Evolutionary conservation across 2,329 filamentous ascomycete species (phyloP).

Genomic region (Xylariales sp.): DNA sequence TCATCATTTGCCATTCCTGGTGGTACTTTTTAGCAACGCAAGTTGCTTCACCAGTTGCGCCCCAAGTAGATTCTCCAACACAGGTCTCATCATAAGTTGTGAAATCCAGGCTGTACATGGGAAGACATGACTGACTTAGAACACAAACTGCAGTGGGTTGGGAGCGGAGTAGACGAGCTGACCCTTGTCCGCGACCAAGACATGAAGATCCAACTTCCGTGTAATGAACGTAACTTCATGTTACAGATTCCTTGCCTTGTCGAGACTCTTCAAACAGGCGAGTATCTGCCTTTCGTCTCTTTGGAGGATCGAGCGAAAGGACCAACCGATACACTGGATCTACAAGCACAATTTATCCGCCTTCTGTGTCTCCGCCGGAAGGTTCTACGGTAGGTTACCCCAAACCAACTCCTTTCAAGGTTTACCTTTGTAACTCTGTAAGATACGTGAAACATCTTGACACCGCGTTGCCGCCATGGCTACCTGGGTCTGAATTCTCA

Average conservation of each 20-base stretch:
- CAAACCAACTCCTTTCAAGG: background rate
- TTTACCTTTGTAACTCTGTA: background rate
- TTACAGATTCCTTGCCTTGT: slow-evolving; percentile 12
- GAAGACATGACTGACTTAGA: too few species aligned
- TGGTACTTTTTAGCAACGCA: too few species aligned
- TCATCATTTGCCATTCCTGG: too few species aligned
- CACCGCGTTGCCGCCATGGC: slow-evolving; percentile 6
- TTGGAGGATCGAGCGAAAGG: slow-evolving; percentile 7
- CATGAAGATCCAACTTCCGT: slow-evolving; percentile 20
- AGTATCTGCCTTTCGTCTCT: slow-evolving; percentile 9
- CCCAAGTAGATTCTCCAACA: too few species aligned
- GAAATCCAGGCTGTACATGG: too few species aligned
- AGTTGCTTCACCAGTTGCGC: too few species aligned
- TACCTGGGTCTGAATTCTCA: slow-evolving; percentile 10
- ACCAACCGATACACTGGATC: slow-evolving; percentile 5
- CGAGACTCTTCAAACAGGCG: slow-evolving; percentile 10
- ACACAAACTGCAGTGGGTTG: slow-evolving; percentile 10
- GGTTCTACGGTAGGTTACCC: slow-evolving; percentile 11
- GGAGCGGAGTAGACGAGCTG: slow-evolving; percentile 10
- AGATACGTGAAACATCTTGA: slow-evolving; percentile 14
- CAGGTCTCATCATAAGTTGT: too few species aligned
- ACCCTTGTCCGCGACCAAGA: slow-evolving; percentile 12
- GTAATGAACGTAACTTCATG: slow-evolving; percentile 13
- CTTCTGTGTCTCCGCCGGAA: slow-evolving; percentile 11
- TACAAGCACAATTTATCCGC: slow-evolving; percentile 13